These are phyloP conservation scores for Aspergillus tubingensis DNA, from an alignment of 2,329 filamentous ascomycete species.

Conservation along the genomic window DNA sequence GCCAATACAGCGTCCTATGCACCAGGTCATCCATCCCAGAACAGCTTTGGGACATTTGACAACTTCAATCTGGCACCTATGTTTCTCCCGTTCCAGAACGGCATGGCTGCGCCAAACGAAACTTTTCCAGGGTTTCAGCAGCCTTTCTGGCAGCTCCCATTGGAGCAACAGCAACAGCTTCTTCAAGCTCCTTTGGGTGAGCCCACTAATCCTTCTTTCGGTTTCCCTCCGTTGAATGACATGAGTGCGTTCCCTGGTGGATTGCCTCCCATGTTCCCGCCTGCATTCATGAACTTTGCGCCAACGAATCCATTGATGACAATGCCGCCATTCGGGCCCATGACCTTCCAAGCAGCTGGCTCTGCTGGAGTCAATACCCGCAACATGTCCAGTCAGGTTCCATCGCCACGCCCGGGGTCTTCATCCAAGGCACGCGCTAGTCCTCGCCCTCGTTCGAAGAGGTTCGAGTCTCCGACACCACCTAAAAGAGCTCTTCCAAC, in stretches of 20 bases:
- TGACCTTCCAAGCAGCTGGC: conserved; percentile 8
- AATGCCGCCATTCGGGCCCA: conserved; percentile 14
- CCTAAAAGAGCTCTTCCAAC: conserved; percentile 53
- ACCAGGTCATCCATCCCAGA: background rate
- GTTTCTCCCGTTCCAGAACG: conserved; percentile 7
- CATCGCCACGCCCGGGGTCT: background rate
- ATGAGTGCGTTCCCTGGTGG: conserved; percentile 8
- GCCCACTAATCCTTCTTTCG: conserved; percentile 8
- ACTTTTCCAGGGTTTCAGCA: conserved; percentile 3
- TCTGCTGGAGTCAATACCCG: background rate
- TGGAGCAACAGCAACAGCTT: conserved; percentile 9
- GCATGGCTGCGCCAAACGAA: background rate
- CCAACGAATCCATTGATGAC: conserved; percentile 10
- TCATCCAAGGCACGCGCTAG: background rate
- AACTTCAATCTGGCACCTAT: conserved; percentile 14
- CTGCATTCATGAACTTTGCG: conserved; percentile 17
- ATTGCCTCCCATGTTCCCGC: conserved; percentile 16
- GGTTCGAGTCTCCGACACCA: background rate
- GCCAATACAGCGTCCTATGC: background rate
- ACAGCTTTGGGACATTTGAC: background rate
- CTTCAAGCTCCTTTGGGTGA: conserved; percentile 7
- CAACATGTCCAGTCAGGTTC: background rate
- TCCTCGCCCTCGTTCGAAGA: background rate
- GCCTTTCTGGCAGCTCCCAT: conserved; percentile 9
- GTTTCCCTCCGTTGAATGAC: conserved; percentile 15